A percentile compares a stretch with the other conserved stretches of the same genome.
These are phyloP conservation scores for Monosporascus ibericus DNA, from an alignment of 2,329 filamentous ascomycete species.

Conservation along the genomic window DNA sequence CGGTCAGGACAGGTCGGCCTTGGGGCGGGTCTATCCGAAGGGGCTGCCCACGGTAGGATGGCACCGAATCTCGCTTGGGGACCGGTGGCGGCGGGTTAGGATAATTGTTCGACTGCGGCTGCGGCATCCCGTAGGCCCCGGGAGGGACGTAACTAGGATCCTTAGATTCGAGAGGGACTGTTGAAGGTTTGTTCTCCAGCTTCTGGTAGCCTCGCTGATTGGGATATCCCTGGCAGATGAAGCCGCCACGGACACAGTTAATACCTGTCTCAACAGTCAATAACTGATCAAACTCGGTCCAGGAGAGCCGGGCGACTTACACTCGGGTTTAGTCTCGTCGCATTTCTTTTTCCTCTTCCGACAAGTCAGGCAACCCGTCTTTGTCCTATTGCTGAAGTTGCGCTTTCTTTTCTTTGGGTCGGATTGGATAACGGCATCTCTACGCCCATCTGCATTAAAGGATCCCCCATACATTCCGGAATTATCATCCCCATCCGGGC, in stretches of 20 bases:
- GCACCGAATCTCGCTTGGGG: constrained; percentile 49
- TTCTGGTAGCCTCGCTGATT: constrained; percentile 77
- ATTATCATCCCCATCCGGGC: constrained; percentile 49
- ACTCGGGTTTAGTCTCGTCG: constrained; percentile 87
- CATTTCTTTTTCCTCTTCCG: constrained; percentile 95
- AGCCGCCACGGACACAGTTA: constrained; percentile 86
- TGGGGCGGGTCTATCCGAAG: constrained; percentile 59
- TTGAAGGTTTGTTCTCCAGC: constrained; percentile 60
- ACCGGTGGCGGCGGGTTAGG: constrained; percentile 24
- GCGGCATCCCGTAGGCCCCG: constrained; percentile 57
- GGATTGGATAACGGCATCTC: constrained; percentile 44
- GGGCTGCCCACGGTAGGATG: constrained; percentile 54
- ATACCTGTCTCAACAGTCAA: constrained; percentile 49
- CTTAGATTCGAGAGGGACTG: constrained; percentile 78
- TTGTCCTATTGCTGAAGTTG: constrained; percentile 91
- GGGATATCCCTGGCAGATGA: constrained; percentile 87
- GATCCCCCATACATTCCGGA: constrained; percentile 33
- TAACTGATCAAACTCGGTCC: constrained; percentile 5
- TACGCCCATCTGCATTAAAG: constrained; percentile 41
- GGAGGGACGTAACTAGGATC: constrained; percentile 59
- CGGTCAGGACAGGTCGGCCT: constrained; percentile 46
- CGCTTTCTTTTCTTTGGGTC: constrained; percentile 66
- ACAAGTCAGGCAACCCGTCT: constrained; percentile 92
- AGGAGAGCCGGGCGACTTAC: constrained; percentile 47
- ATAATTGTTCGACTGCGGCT: constrained; percentile 29